These are phyloP conservation scores for Citrus australasica DNA, from an alignment of 345 rosid genomes.

Conservation along the genomic window DNA sequence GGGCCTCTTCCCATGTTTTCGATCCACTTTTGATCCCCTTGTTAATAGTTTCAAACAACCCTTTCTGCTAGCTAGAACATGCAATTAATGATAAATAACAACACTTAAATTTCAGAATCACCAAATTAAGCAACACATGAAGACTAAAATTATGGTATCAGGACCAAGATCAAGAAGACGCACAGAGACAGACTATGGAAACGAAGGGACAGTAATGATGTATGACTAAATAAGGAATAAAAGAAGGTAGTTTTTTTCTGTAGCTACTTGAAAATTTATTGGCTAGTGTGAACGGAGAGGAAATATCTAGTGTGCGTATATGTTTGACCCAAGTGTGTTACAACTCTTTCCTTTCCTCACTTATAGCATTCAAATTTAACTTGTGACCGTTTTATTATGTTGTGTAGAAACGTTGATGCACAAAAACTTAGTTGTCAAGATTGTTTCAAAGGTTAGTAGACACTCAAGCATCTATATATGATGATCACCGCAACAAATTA, in stretches of 20 bases:
- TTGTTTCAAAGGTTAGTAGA: too few species aligned
- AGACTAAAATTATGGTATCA: not conserved
- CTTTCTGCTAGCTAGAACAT: not conserved
- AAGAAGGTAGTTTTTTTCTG: not conserved
- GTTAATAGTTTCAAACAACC: not conserved
- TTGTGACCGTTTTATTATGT: not conserved
- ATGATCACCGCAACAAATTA: too few species aligned
- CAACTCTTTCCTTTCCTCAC: not conserved
- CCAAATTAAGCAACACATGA: not conserved
- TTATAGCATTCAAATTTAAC: not conserved
- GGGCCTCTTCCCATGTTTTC: conserved; percentile 51
- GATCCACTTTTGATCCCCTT: conserved; percentile 37
- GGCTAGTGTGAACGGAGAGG: not conserved
- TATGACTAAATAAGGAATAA: not conserved
- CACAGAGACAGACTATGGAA: not conserved
- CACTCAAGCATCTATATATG: too few species aligned
- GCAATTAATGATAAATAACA: not conserved
- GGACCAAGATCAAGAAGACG: not conserved
- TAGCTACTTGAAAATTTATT: not conserved
- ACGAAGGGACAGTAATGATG: not conserved
- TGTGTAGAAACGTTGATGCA: not conserved
- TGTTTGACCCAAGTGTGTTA: not conserved
- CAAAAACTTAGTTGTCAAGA: not conserved
- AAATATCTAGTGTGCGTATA: too few species aligned
- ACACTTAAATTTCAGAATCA: not conserved